Base-by-base conservation (phyloP, 306 rosid genomes). In the Dalbergia cultrata region DNA sequence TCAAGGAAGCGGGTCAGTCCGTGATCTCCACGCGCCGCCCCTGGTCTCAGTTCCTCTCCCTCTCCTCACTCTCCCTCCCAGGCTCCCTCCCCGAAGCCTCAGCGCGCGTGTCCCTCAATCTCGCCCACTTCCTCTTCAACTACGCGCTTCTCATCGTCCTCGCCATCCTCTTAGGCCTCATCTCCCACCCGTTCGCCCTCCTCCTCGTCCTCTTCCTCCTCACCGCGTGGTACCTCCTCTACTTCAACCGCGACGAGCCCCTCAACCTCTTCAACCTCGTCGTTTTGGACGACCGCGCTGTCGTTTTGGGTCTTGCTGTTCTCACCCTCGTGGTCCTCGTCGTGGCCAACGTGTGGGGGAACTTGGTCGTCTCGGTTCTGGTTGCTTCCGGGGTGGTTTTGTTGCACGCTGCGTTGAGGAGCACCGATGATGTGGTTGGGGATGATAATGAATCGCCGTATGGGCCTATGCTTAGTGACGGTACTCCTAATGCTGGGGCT, bases 381-480 rank as follows among this genome's bases (percentile, higher is more conserved):
- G 70, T 89, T 14, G 89, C 79, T 1, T 67, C 74, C 6, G 33
- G 3, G 0, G 21, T 87, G 71, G 85, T 85, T 21, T 75, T 61
- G 34, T 7, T 90, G 31, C 97, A 90, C 19, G 92, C 85, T 0
- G 90, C 75, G 21, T 59, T 90, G 19, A 85, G 92, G 84, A 77
- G 86, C 9, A 89, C 90, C 0, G 97, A 92, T 22, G 94, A 81
- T 6, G 90, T 88, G 19, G 87, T 87, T 7, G 81, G 57, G 71
- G 97, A 87, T 44, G 93, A 90, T 18, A 85, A 77, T 4, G 90
- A 90, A 59, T 90, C 93, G 0, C 97, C 94, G 0, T 92, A 90
- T 62, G 97, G 90, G 0, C 75, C 89, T 75, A 70, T 86, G 86
- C 81, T 92, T 0, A 22, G 81, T 7, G 1, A 18, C 22, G 22